Evolutionary conservation across 1,284 basidiomycete genomes (phyloP), one percentile per base, ranked within the genome.

Genomic region (Ganoderma resinaceum): DNA sequence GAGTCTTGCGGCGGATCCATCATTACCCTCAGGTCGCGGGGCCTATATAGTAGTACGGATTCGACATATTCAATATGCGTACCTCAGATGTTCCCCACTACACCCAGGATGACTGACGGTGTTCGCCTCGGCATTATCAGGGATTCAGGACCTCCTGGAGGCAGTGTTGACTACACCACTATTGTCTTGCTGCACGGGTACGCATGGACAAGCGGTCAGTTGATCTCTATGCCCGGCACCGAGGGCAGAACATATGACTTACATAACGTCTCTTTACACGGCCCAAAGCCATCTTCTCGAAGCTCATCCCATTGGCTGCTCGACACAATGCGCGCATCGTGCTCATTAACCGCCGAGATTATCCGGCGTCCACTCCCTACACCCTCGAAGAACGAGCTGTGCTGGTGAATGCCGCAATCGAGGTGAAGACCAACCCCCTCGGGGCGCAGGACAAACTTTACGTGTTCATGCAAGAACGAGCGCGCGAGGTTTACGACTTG

Each of bases 111-210:
- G 33, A 29, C 58, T 60, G 11, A 23, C 12, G 14, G 23, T 29
- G 4, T 12, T 3, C n/a, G 12, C n/a, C 37, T 60, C 18, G 58
- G 58, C 0, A 60, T 60, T 12, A 6, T 60, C 62, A 29, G 20
- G 6, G 72, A 73, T 37, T 67, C 38, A n/a, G 70, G 70, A 18
- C 59, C 62, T 31, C 72, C 70, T 5, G 18, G 8, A 8, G 67
- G 49, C 4, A 66, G 66, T 11, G 9, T 37, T 11, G 49, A 61
- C 16, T 77, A 77, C 43, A 72, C 69, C 5, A 77, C 76, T 0
- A 53, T 77, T 8, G 71, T 76, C n/a, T 66, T 74, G 49, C 63
- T 77, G 6, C 75, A 77, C 42, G 76, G 76, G 20, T 71, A 72
- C 2, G 68, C 64, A 37, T 76, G 75, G 57, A 69, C 70, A 37